Evolutionary conservation across 495 filamentous ascomycete species (phyloP), one percentile per base, ranked within the genome.

Genomic region (Melanomma pulvis-pyrius): DNA sequence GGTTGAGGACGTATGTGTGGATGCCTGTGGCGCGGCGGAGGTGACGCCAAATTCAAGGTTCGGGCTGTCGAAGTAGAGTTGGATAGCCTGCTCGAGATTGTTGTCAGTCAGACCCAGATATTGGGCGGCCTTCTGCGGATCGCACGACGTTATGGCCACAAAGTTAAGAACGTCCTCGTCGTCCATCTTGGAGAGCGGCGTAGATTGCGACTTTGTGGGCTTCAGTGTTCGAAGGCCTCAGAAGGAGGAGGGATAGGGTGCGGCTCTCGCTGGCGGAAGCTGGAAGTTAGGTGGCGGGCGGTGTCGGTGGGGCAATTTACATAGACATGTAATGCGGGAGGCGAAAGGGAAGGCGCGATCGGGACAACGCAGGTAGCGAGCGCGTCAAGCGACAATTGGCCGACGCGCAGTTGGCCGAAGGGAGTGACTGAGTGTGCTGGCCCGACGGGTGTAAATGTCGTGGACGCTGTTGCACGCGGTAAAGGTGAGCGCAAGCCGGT

Each of bases 31-130:
- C 57, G 55, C 58, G 79, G 19, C 59, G 1, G 72, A 48, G 72
- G 79, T 64, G 74, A 76, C 34, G 78, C 80, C 59, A 63, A 86
- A 69, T 76, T 86, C 75, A 74, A 85, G 77, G 79, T 91, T 80
- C 76, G 87, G 83, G 69, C 90, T 93, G 63, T 92, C 88, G 76
- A 90, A 98, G 80, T 85, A 98, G 13, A 97, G 87, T 79, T 90
- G 85, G 72, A 97, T 86, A 8, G 94, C 94, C 74, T 94, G 90
- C 71, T 89, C 85, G 57, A 92, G 79, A 71, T 96, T 87, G 70
- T 86, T 87, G 67, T 96, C 91, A 26, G 91, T 87, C 57, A 98
- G 79, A 69, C 88, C 82, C 36, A 98, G 84, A 76, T 96, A 96
- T 68, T 89, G 89, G 59, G 82, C 82, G 25, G 92, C 92, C 63